These are phyloP conservation scores for Camellia sinensis DNA, from an alignment of 148 eudicot species.

Conservation along the genomic window DNA sequence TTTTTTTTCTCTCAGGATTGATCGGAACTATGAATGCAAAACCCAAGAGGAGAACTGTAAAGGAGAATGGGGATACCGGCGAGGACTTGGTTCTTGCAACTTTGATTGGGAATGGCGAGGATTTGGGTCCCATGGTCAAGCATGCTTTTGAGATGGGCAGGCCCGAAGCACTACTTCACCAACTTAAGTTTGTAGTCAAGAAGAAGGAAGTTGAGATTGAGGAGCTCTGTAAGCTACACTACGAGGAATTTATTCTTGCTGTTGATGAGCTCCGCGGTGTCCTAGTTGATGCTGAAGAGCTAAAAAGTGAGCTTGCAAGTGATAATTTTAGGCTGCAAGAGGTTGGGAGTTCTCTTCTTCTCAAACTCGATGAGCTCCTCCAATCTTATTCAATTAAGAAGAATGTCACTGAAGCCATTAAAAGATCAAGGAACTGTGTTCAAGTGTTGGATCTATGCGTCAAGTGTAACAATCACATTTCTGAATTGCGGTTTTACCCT, in stretches of 20 bases:
- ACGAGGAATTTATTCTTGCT: conserved; percentile 79
- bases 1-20: conserved; percentile 16
- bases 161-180: conserved; percentile 78
- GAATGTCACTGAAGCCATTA: conserved; percentile 73
- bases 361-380: conserved; percentile 70
- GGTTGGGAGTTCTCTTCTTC: conserved; percentile 69
- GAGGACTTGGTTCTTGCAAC: conserved; percentile 87
- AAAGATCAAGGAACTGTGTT: conserved; percentile 73
- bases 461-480: conserved; percentile 76
- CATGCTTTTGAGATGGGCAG: conserved; percentile 76
- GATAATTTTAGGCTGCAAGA: conserved; percentile 75
- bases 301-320: conserved; percentile 67
- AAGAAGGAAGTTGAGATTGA: conserved; percentile 93
- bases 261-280: conserved; percentile 97
- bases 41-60: conserved; percentile 52
- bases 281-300: conserved; percentile 89
- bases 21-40: conserved; percentile 51
- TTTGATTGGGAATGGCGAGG: conserved; percentile 83
- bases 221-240: conserved; percentile 89
- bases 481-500: conserved; percentile 79
- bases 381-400: conserved; percentile 72
- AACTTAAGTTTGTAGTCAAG: conserved; percentile 63
- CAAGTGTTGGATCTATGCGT: conserved; percentile 68
- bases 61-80: conserved; percentile 73
- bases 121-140: conserved; percentile 81